Evolutionary conservation across 805 yeast genomes (phyloP).

Genomic region (Torulaspora microellipsoides): DNA sequence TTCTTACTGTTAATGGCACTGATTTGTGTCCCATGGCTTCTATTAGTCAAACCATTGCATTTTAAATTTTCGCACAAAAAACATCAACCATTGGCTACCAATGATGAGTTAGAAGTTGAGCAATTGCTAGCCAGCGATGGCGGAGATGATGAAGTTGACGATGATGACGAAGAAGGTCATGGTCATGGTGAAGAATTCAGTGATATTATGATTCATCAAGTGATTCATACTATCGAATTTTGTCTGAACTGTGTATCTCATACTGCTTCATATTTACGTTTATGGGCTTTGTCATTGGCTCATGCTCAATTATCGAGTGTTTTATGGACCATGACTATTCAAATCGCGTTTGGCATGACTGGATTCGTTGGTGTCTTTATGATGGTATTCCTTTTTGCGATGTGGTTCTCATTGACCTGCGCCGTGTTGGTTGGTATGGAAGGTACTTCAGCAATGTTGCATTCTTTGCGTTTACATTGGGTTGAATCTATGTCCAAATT

Average conservation of each 20-base stretch:
- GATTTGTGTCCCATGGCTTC: conserved; percentile 70
- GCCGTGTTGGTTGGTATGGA: conserved; percentile 72
- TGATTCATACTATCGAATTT: conserved; percentile 75
- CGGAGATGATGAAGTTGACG: conserved; percentile 8
- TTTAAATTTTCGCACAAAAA: conserved; percentile 37
- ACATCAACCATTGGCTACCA: conserved; percentile 22
- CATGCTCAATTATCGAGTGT: conserved; percentile 76
- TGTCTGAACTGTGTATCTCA: conserved; percentile 77
- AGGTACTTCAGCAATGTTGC: conserved; percentile 83
- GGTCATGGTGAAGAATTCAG: conserved; percentile 49
- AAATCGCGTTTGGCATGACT: conserved; percentile 52
- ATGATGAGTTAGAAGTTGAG: conserved; percentile 14
- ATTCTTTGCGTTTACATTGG: conserved; percentile 74
- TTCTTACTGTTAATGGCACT: conserved; percentile 54
- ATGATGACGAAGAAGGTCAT: conserved; percentile 41
- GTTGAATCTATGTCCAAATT: conserved; percentile 79
- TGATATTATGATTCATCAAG: conserved; percentile 73
- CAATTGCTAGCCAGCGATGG: conserved; percentile 16
- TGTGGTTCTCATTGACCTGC: conserved; percentile 72
- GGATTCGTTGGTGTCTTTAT: conserved; percentile 53
- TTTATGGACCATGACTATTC: conserved; percentile 71
- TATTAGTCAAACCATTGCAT: conserved; percentile 59
- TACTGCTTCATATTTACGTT: conserved; percentile 70
- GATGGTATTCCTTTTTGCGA: conserved; percentile 59
- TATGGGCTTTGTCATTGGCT: conserved; percentile 77